phyloP scores from a whole-genome alignment of 768 basidiomycete species.

The Leccinum boreale region DNA sequence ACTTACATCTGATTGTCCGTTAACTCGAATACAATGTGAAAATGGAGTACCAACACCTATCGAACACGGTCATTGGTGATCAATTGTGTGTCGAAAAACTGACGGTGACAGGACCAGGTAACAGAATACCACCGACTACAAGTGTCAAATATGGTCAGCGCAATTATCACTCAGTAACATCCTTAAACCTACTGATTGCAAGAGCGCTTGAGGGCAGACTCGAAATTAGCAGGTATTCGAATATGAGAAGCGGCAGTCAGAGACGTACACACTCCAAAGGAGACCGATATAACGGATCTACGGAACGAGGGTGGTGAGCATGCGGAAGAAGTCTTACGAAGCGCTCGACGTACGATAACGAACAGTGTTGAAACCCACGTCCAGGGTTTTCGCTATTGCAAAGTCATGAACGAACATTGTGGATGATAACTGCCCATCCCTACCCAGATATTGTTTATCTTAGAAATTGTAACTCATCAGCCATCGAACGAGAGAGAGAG shows the following conservation, averaged over 20 bases:
- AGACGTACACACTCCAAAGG: not conserved
- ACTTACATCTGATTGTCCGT: not conserved
- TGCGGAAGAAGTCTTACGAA: not conserved
- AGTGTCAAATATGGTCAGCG: not conserved
- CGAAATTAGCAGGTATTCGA: not conserved
- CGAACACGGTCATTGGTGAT: not conserved
- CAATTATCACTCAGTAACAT: not conserved
- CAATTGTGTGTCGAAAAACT: not conserved
- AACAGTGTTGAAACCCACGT: not conserved
- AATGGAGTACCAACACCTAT: not conserved
- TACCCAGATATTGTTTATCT: constrained; percentile 8
- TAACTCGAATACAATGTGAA: not conserved
- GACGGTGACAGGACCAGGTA: not conserved
- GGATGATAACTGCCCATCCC: not conserved
- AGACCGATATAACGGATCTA: constrained; percentile 1
- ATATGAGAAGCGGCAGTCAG: not conserved
- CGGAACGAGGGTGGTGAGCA: not conserved
- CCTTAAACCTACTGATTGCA: not conserved
- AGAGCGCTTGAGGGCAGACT: not conserved
- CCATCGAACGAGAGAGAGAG: not conserved
- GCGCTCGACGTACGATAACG: not conserved
- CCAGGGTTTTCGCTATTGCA: not conserved
- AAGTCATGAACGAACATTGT: not conserved
- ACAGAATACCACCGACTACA: not conserved
- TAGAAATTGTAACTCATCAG: not conserved